A percentile compares a stretch with the other conserved stretches of the same genome.
Conservation (phyloP, 176 grass and related monocot species). For the Puya raimondii region DNA sequence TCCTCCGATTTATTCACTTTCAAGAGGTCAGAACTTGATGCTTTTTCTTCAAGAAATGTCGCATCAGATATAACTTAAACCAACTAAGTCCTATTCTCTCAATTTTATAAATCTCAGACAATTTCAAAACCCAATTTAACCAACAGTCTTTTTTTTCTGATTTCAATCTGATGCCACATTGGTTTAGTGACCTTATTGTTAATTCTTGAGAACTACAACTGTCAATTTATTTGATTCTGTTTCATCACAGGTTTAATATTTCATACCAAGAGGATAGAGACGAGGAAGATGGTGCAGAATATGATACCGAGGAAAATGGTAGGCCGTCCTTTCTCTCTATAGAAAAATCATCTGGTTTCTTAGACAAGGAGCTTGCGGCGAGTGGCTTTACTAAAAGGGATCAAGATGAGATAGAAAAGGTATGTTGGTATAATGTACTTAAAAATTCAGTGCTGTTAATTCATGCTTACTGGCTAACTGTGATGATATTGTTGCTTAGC, state of each 20-base stretch:
- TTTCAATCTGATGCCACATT: too few relatives aligned
- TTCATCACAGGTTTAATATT: constrained; percentile 54
- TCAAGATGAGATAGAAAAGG: constrained; percentile 76
- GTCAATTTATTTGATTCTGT: constrained; percentile 10
- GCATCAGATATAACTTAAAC: too few relatives aligned
- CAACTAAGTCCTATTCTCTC: too few relatives aligned
- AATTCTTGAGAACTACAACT: not conserved
- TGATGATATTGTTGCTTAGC: not conserved
- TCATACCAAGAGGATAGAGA: constrained; percentile 48
- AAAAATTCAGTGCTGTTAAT: constrained; percentile 1
- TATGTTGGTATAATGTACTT: constrained; percentile 14
- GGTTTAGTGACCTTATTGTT: not conserved
- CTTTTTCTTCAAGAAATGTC: too few relatives aligned
- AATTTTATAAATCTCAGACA: too few relatives aligned
- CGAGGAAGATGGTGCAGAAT: constrained; percentile 29
- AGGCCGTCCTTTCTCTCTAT: constrained; percentile 62
- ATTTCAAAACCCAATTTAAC: too few relatives aligned
- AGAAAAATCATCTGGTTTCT: constrained; percentile 44
- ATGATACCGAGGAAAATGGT: constrained; percentile 42
- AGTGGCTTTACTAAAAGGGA: constrained; percentile 92
- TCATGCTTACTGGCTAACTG: not conserved
- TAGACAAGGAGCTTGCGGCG: constrained; percentile 79
- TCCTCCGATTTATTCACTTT: too few relatives aligned
- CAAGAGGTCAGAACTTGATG: too few relatives aligned
- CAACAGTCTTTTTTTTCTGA: too few relatives aligned